These are phyloP conservation scores for Argentina anserina DNA, from an alignment of 306 rosid genomes.

Conservation along the genomic window DNA sequence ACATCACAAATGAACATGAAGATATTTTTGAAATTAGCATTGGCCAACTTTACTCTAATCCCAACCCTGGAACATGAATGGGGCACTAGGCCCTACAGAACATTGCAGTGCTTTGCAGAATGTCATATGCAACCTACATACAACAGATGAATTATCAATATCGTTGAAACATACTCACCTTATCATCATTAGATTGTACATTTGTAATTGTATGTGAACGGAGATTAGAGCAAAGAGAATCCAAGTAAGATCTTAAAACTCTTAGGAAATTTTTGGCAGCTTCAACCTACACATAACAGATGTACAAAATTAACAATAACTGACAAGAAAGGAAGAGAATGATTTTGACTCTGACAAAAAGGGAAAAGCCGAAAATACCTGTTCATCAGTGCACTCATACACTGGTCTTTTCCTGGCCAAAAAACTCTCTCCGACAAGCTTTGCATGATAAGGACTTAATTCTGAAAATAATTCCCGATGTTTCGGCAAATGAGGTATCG, in stretches of 20 bases:
- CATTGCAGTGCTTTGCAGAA: neutral
- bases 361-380: slow-evolving; percentile 47
- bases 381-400: slow-evolving; percentile 79
- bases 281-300: slow-evolving; percentile 48
- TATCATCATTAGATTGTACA: slow-evolving; percentile 94
- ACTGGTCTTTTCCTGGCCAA: slow-evolving; percentile 84
- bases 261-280: slow-evolving; percentile 82
- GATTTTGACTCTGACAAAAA: neutral
- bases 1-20: neutral
- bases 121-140: neutral
- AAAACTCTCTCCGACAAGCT: slow-evolving; percentile 94
- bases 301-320: neutral
- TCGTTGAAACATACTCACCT: slow-evolving; percentile 48
- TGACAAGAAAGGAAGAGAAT: neutral
- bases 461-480: slow-evolving; percentile 67
- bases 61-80: neutral
- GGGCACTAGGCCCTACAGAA: neutral
- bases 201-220: slow-evolving; percentile 97
- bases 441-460: slow-evolving; percentile 75
- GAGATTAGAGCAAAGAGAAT: slow-evolving; percentile 82
- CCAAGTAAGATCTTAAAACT: slow-evolving; percentile 76
- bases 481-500: slow-evolving; percentile 77
- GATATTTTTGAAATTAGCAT: no score
- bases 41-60: neutral
- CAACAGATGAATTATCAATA: neutral